phyloP scores from a whole-genome alignment of 2,329 filamentous ascomycete genomes.

The Aspergillus tubingensis region DNA sequence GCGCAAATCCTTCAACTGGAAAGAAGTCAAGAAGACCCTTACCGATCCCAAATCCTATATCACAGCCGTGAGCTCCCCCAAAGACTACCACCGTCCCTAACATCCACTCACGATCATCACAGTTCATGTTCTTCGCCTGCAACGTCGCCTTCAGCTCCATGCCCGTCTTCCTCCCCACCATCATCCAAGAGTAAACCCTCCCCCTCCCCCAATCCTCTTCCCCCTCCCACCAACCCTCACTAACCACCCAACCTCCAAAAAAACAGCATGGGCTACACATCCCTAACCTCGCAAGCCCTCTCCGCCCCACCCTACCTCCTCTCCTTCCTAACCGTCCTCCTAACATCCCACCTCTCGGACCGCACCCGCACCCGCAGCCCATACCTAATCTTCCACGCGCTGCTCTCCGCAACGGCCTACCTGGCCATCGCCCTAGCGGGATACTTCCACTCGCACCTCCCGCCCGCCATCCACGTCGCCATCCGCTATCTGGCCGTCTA shows the following conservation, averaged over 20 bases:
- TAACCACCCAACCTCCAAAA: background rate
- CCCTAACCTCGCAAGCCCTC: constrained; percentile 71
- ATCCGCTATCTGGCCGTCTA: constrained; percentile 73
- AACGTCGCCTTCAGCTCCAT: constrained; percentile 88
- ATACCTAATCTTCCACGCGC: constrained; percentile 69
- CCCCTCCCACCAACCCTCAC: no score
- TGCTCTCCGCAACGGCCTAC: constrained; percentile 66
- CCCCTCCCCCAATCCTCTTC: no score
- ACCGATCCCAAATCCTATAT: constrained; percentile 71
- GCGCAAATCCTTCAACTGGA: constrained; percentile 49
- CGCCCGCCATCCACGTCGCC: constrained; percentile 35
- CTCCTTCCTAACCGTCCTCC: constrained; percentile 70
- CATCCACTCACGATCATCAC: background rate
- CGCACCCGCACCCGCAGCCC: constrained; percentile 61
- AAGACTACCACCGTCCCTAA: no score
- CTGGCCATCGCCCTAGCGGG: constrained; percentile 62
- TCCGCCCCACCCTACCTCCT: constrained; percentile 79
- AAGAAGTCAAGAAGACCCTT: constrained; percentile 62
- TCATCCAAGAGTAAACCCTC: constrained; percentile 59
- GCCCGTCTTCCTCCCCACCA: constrained; percentile 83
- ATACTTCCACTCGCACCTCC: constrained; percentile 43
- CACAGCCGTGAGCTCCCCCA: constrained; percentile 57
- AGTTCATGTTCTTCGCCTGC: constrained; percentile 79
- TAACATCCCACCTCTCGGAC: constrained; percentile 74
- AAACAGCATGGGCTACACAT: constrained; percentile 67